Conservation (phyloP, 2,329 filamentous ascomycete species). For the Botrytis fragariae region DNA sequence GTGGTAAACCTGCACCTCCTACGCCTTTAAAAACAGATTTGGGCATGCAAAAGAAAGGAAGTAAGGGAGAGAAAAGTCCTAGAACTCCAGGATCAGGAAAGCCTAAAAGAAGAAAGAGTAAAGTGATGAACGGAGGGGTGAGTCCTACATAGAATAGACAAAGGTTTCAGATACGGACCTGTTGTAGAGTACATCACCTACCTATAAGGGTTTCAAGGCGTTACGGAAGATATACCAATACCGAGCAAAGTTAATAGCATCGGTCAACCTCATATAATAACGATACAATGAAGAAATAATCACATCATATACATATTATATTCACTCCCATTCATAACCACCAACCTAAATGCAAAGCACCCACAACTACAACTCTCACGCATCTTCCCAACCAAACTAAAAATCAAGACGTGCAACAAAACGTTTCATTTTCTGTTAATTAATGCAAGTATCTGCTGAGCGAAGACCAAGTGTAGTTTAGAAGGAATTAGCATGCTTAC, state of each 20-base stretch:
- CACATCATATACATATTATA: neutral
- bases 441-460: neutral
- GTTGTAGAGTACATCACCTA: conserved; percentile 7
- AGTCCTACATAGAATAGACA: conserved; percentile 26
- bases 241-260: neutral
- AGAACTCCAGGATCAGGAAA: conserved; percentile 39
- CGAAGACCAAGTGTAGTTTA: neutral
- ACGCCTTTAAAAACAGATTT: conserved; percentile 32
- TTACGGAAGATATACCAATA: conserved; percentile 6
- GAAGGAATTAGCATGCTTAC: neutral
- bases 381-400: conserved; percentile 13
- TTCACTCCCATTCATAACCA: neutral
- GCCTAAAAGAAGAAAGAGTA: conserved; percentile 42
- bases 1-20: conserved; percentile 23
- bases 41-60: conserved; percentile 33
- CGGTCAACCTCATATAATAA: neutral
- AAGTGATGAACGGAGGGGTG: conserved; percentile 25
- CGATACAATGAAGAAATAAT: conserved; percentile 6
- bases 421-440: neutral
- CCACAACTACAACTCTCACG: conserved; percentile 7
- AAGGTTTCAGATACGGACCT: neutral
- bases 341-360: neutral
- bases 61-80: conserved; percentile 36
- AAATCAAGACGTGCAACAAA: conserved; percentile 19
- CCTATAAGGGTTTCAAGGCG: neutral